phyloP scores from a whole-genome alignment of 2,329 filamentous ascomycete species.

The Aspergillus sp. region DNA sequence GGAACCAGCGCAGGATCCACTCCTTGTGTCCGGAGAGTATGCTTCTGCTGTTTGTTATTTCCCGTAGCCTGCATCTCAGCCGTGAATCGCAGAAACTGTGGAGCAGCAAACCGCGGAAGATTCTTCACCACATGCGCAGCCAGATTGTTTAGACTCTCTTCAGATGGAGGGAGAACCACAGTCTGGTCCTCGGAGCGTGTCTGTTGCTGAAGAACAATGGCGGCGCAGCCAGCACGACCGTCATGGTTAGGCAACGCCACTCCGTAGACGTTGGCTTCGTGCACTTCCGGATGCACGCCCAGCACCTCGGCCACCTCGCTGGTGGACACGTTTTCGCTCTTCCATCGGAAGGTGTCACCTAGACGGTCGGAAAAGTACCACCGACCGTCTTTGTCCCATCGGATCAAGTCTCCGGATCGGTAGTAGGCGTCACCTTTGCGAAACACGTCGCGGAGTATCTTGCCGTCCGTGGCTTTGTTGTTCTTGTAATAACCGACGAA shows the following conservation, averaged over 20 bases:
- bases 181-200: constrained; percentile 25
- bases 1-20: constrained; percentile 60
- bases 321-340: constrained; percentile 81
- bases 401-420: constrained; percentile 78
- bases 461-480: constrained; percentile 66
- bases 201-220: constrained; percentile 61
- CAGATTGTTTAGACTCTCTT: constrained; percentile 58
- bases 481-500: constrained; percentile 87
- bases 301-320: constrained; percentile 78
- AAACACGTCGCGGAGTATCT: constrained; percentile 74
- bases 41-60: constrained; percentile 88
- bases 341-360: constrained; percentile 59
- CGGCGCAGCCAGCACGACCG: constrained; percentile 79
- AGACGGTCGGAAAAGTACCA: constrained; percentile 74
- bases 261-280: constrained; percentile 85
- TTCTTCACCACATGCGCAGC: constrained; percentile 58
- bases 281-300: constrained; percentile 64
- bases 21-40: constrained; percentile 68
- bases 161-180: constrained; percentile 30
- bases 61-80: constrained; percentile 69
- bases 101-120: constrained; percentile 74
- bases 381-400: constrained; percentile 69
- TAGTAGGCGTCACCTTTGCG: constrained; percentile 78
- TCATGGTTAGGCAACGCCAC: constrained; percentile 78
- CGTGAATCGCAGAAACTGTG: constrained; percentile 73